Evolutionary conservation across 208 protist species (phyloP).

Genomic region (Herpetomonas samuelpessoai): DNA sequence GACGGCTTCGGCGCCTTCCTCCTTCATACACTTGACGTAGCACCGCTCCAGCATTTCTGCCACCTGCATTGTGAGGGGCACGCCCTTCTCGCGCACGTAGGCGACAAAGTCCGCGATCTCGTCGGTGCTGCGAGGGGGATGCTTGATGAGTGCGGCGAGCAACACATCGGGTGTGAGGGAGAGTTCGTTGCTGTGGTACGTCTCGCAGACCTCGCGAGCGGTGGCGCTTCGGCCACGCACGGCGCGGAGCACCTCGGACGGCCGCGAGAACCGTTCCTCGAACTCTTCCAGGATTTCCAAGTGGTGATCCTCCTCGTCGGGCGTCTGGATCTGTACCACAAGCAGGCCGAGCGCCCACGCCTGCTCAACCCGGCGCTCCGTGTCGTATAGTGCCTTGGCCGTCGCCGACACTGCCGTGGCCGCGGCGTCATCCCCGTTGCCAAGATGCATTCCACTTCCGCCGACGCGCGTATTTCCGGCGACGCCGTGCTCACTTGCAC

Average conservation of each 20-base stretch:
- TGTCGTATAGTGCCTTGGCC: slow-evolving; percentile 8
- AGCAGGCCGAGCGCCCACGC: slow-evolving; percentile 65
- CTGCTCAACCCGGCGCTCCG: slow-evolving; percentile 36
- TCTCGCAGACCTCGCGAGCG: slow-evolving; percentile 31
- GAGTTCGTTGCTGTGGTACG: slow-evolving; percentile 31
- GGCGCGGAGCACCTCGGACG: slow-evolving; percentile 57
- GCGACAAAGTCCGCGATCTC: slow-evolving; percentile 43
- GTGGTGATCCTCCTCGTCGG: slow-evolving; percentile 69
- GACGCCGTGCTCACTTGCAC: background rate
- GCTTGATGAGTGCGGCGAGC: slow-evolving; percentile 55
- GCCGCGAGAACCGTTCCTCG: slow-evolving; percentile 50
- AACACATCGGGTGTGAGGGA: slow-evolving; percentile 36
- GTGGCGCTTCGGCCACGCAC: slow-evolving; percentile 30
- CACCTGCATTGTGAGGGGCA: slow-evolving; percentile 35
- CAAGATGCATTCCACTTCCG: no score
- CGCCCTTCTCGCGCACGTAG: slow-evolving; percentile 32
- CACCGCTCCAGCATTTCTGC: slow-evolving; percentile 59
- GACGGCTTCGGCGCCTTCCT: slow-evolving; percentile 49
- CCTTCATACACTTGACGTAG: slow-evolving; percentile 78
- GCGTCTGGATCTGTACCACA: slow-evolving; percentile 36
- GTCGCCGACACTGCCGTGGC: background rate
- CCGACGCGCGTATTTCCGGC: background rate
- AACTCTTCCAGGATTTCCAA: slow-evolving; percentile 66
- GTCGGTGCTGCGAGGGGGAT: slow-evolving; percentile 26
- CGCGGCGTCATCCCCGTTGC: background rate